Conservation (phyloP, 768 basidiomycete genomes). For the Tricholoma sp. region DNA sequence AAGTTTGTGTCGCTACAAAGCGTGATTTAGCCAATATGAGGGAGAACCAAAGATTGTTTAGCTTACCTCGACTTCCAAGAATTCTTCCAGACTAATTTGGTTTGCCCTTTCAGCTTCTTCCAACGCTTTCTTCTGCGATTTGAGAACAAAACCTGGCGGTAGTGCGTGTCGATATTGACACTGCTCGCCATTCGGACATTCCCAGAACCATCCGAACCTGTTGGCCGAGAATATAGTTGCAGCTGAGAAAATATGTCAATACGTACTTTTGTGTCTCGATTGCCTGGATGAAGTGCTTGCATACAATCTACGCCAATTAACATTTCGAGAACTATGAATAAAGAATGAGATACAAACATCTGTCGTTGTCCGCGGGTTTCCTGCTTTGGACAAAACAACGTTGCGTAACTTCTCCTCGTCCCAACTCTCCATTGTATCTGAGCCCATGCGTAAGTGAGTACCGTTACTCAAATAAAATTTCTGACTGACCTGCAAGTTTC, state of each 20-base stretch:
- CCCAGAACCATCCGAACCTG: slow-evolving; percentile 95
- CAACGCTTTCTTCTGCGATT: slow-evolving; percentile 85
- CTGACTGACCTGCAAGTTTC: slow-evolving; percentile 57
- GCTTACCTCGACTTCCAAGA: slow-evolving; percentile 91
- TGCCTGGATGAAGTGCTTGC: slow-evolving; percentile 95
- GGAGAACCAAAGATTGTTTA: not conserved
- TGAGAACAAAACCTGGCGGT: slow-evolving; percentile 93
- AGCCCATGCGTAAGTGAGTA: not conserved
- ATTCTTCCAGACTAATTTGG: slow-evolving; percentile 90
- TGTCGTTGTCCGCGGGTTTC: slow-evolving; percentile 88
- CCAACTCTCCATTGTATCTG: slow-evolving; percentile 98
- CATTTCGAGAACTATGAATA: not conserved
- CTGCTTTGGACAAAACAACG: slow-evolving; percentile 85
- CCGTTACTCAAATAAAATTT: not conserved
- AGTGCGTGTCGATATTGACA: slow-evolving; percentile 96
- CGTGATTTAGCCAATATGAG: not conserved
- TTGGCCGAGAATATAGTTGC: not conserved
- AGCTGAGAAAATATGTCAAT: not conserved
- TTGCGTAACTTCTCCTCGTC: slow-evolving; percentile 87
- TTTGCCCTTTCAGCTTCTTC: slow-evolving; percentile 90
- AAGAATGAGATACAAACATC: slow-evolving; percentile 50
- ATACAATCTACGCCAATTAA: slow-evolving; percentile 68
- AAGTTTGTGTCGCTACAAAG: slow-evolving; percentile 83
- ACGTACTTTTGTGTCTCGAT: slow-evolving; percentile 83
- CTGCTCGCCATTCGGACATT: slow-evolving; percentile 81